Percentiles rank a stretch among this genome's conserved stretches.
These are phyloP conservation scores for Alternaria tenuissima DNA, from an alignment of 2,329 filamentous ascomycete genomes.

Conservation along the genomic window DNA sequence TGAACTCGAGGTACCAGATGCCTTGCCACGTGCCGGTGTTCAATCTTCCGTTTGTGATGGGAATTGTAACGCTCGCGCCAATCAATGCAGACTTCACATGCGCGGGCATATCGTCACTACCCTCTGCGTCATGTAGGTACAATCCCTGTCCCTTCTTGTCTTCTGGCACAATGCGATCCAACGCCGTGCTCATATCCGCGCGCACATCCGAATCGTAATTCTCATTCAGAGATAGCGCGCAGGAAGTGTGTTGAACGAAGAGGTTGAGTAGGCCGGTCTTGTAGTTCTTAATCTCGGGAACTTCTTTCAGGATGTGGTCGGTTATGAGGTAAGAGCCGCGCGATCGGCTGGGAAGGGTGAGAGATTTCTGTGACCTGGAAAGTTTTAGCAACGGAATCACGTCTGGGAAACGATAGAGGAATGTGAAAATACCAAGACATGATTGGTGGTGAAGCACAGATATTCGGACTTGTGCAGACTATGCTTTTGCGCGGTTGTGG, in stretches of 20 bases:
- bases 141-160: conserved; percentile 66
- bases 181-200: conserved; percentile 89
- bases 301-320: conserved; percentile 70
- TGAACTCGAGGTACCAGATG: conserved; percentile 95
- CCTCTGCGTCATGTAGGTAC: conserved; percentile 89
- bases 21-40: conserved; percentile 81
- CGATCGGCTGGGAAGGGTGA: conserved; percentile 77
- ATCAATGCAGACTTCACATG: conserved; percentile 93
- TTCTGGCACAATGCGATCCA: conserved; percentile 88
- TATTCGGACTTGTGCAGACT: conserved; percentile 37
- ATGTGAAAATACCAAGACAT: conserved; percentile 42
- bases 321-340: conserved; percentile 93
- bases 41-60: conserved; percentile 85
- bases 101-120: conserved; percentile 91
- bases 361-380: conserved; percentile 75
- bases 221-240: conserved; percentile 90
- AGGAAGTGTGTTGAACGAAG: conserved; percentile 95
- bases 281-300: conserved; percentile 84
- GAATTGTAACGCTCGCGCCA: conserved; percentile 88
- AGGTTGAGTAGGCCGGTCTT: conserved; percentile 78
- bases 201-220: conserved; percentile 89
- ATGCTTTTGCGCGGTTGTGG: conserved; percentile 30
- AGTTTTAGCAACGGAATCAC: background rate
- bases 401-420: background rate
- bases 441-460: conserved; percentile 30